Percentiles rank a stretch among this genome's conserved stretches.
Conservation (phyloP, 2,329 filamentous ascomycete genomes). For the Pseudogymnoascus sp. region DNA sequence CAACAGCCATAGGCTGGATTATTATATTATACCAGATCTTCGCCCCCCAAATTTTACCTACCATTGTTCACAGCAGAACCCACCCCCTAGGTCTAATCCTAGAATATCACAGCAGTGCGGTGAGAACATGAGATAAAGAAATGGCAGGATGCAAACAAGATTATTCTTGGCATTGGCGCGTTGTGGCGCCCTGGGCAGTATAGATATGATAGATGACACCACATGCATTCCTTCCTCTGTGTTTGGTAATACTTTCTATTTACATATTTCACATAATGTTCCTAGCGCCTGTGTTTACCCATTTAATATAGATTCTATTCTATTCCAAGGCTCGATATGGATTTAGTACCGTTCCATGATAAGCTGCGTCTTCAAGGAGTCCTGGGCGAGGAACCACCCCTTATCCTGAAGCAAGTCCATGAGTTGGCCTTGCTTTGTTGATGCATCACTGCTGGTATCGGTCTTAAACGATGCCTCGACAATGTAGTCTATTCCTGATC, state of each 20-base stretch:
- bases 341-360: slow-evolving; percentile 23
- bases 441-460: slow-evolving; percentile 15
- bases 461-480: slow-evolving; percentile 28
- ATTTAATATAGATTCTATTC: neutral
- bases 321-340: neutral
- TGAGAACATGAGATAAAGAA: neutral
- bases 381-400: slow-evolving; percentile 24
- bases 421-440: slow-evolving; percentile 16
- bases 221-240: neutral
- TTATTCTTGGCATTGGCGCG: neutral
- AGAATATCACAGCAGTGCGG: neutral
- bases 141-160: neutral
- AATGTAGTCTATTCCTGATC: slow-evolving; percentile 22
- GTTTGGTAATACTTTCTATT: neutral
- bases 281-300: neutral
- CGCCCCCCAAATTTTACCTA: neutral
- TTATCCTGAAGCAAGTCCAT: slow-evolving; percentile 18
- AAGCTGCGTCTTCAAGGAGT: slow-evolving; percentile 24
- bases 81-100: neutral
- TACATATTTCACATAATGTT: neutral
- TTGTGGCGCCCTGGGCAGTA: neutral
- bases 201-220: neutral
- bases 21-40: neutral
- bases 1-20: neutral
- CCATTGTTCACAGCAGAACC: neutral